Conservation (phyloP, 192 early-diverging fungal species). For the Coemansia sp. region DNA sequence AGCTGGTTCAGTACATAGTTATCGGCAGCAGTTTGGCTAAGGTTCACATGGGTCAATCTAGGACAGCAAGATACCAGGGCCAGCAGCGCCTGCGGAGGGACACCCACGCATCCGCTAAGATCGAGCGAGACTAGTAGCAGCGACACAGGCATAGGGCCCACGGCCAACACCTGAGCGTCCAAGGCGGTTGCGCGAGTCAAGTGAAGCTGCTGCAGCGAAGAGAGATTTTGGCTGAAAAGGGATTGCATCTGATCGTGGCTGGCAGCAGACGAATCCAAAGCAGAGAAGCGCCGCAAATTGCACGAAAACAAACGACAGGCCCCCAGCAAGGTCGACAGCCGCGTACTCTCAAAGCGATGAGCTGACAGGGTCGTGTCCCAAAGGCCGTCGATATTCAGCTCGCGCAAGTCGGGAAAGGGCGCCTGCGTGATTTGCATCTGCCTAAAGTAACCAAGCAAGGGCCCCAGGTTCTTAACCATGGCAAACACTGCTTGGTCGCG, state of each 20-base stretch:
- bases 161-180: conserved; percentile 10
- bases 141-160: background rate
- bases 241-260: background rate
- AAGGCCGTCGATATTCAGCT: conserved; percentile 42
- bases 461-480: conserved; percentile 13
- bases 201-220: conserved; percentile 29
- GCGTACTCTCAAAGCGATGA: conserved; percentile 23
- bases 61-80: conserved; percentile 26
- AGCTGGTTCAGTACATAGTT: conserved; percentile 31
- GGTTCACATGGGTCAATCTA: conserved; percentile 36
- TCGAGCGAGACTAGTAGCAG: conserved; percentile 36
- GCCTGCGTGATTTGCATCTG: conserved; percentile 14
- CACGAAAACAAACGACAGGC: conserved; percentile 16
- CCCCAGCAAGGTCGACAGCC: background rate
- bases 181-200: conserved; percentile 22
- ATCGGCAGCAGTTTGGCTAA: conserved; percentile 33
- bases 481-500: conserved; percentile 29
- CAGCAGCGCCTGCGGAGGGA: conserved; percentile 17
- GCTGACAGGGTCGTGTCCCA: conserved; percentile 23
- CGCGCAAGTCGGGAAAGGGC: conserved; percentile 31
- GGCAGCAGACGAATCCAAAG: conserved; percentile 21
- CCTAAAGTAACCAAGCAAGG: conserved; percentile 28
- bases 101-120: conserved; percentile 35
- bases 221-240: conserved; percentile 16
- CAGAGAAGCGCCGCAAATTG: conserved; percentile 28